Base-by-base conservation (phyloP, 768 basidiomycete species). In the Termitomyces sp. region DNA sequence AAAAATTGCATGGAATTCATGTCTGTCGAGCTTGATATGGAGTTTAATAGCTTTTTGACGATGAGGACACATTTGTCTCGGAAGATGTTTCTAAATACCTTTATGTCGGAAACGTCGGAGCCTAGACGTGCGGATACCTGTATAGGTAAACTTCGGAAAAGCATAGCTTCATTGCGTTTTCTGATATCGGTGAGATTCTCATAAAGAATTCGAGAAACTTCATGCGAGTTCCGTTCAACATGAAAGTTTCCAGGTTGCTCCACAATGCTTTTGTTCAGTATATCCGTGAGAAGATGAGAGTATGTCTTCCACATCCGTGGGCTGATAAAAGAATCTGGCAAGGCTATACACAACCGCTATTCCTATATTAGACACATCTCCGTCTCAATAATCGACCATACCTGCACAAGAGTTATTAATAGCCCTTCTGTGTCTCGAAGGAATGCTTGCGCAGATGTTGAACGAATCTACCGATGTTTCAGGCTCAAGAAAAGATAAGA, bases 161-260 rank as follows among this genome's bases (percentile, higher is more conserved):
- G 72, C 81, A 94, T 86, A 2, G 90, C 89, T 61, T 94, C 90
- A 61, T 94, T 95, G 58, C 94, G 81, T 57, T 82, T 78, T 63
- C 83, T 86, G 28, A 94, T 84, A 66, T 91, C 89, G n/a, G 76
- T 74, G 50, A 91, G 80, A 59, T 87, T 84, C 54, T 84, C 82
- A 4, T 79, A 70, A 38, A 93, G 75, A 1, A 76, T 74, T 49
- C 76, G 79, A 51, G 74, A 83, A 62, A 86, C 69, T 59, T 80
- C 79, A 28, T 75, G 76, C 38, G 71, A 64, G 51, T 72, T 77
- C 58, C 79, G 77, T 40, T 78, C 79, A 16, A 79, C 67, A 58
- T 73, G 69, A 50, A 70, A 69, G 52, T 76, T 74, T 52, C 67
- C 64, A 36, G 65, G 70, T 28, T 65, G 70, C 44, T 71, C 69